These are phyloP conservation scores for Melastoma malabathricum DNA, from an alignment of 345 rosid species.

Conservation along the genomic window DNA sequence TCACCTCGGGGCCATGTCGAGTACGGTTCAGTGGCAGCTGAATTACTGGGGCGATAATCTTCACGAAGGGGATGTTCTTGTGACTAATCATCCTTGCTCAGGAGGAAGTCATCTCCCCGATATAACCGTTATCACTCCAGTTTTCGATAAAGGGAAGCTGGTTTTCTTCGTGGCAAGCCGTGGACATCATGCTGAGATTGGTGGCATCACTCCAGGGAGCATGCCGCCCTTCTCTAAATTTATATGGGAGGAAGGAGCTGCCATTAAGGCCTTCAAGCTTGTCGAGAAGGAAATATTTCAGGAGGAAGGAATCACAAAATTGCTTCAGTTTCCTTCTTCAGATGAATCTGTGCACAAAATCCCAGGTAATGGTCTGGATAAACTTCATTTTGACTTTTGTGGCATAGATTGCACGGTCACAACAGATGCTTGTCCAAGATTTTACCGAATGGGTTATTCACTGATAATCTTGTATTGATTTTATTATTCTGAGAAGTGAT, in stretches of 20 bases:
- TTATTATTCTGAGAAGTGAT: no score
- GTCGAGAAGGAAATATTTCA: slow-evolving; percentile 74
- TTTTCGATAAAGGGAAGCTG: slow-evolving; percentile 54
- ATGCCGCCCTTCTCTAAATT: slow-evolving; percentile 98
- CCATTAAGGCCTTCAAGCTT: slow-evolving; percentile 89
- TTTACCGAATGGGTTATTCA: no score
- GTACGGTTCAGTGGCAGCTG: slow-evolving; percentile 86
- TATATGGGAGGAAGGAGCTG: slow-evolving; percentile 96
- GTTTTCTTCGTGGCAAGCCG: slow-evolving; percentile 98
- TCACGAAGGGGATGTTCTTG: slow-evolving; percentile 86
- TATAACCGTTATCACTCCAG: slow-evolving; percentile 90
- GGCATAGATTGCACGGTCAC: no score
- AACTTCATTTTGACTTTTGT: no score
- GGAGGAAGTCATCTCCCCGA: slow-evolving; percentile 99
- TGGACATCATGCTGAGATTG: slow-evolving; percentile 99
- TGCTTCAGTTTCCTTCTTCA: slow-evolving; percentile 52
- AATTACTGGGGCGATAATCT: slow-evolving; percentile 64
- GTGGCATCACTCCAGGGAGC: slow-evolving; percentile 97
- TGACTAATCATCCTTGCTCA: slow-evolving; percentile 82
- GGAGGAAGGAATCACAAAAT: slow-evolving; percentile 73
- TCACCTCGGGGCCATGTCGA: slow-evolving; percentile 97
- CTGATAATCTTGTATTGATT: no score
- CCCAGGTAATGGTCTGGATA: slow-evolving; percentile 27
- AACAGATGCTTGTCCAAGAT: no score
- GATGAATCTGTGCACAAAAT: slow-evolving; percentile 34